phyloP scores from a whole-genome alignment of 441 rosid genomes.

The Lagerstroemia fauriei region DNA sequence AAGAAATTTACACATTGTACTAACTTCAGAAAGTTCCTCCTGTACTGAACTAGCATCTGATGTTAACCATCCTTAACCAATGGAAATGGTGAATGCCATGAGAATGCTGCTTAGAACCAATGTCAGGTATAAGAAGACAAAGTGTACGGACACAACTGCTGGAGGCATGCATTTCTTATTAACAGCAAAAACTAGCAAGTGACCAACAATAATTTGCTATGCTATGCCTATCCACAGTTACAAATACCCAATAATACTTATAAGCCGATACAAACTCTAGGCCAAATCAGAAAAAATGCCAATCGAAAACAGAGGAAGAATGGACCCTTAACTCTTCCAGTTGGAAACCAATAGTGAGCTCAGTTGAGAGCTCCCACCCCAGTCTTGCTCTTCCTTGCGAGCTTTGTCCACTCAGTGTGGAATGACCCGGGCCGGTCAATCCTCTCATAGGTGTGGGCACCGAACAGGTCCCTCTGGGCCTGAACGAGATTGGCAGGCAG shows the following conservation, averaged over 20 bases:
- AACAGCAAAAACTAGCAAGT: conserved; percentile 34
- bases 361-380: conserved; percentile 51
- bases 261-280: neutral
- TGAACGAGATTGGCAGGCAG: conserved; percentile 90
- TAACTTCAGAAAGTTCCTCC: no score
- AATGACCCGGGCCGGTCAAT: conserved; percentile 69
- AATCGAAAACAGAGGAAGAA: neutral
- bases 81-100: neutral
- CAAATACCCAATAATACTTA: neutral
- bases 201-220: conserved; percentile 30
- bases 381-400: conserved; percentile 48
- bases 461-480: conserved; percentile 95
- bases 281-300: conserved; percentile 29
- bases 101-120: neutral
- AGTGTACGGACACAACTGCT: neutral
- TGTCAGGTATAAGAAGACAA: neutral
- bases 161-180: conserved; percentile 66
- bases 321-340: conserved; percentile 29
- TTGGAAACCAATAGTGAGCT: conserved; percentile 30
- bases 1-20: no score
- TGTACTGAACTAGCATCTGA: no score
- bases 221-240: conserved; percentile 42
- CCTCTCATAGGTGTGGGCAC: conserved; percentile 94
- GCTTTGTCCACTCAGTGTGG: conserved; percentile 89
- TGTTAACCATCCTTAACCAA: no score